A percentile compares a stretch with the other conserved stretches of the same genome.
Evolutionary conservation across 768 basidiomycete species (phyloP).

Genomic region (Auriculariales sp.): DNA sequence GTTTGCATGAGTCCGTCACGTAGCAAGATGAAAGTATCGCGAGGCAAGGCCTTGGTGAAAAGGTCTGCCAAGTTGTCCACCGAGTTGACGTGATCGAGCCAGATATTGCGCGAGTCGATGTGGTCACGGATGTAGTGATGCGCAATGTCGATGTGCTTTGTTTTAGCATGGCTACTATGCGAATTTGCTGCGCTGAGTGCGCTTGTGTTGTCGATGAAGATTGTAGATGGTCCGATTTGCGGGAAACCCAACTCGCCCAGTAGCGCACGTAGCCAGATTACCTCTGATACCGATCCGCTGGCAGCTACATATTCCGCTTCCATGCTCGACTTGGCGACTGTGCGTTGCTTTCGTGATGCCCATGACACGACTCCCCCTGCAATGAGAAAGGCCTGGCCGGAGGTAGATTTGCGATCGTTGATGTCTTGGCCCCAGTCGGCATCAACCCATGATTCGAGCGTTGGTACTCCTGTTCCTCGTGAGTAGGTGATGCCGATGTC

Average conservation of each 20-base stretch:
- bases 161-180: slow-evolving; percentile 13
- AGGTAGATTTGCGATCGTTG: slow-evolving; percentile 10
- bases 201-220: slow-evolving; percentile 12
- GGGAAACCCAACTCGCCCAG: not conserved
- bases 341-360: slow-evolving; percentile 4
- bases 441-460: slow-evolving; percentile 9
- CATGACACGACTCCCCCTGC: slow-evolving; percentile 1
- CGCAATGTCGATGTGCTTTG: slow-evolving; percentile 24
- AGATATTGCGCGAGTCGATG: slow-evolving; percentile 11
- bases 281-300: slow-evolving; percentile 7
- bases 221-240: not conserved
- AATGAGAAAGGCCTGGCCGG: slow-evolving; percentile 10
- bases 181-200: slow-evolving; percentile 7
- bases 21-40: no score
- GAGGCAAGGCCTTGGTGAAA: slow-evolving; percentile 24
- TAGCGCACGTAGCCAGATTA: slow-evolving; percentile 3
- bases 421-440: slow-evolving; percentile 12
- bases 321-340: slow-evolving; percentile 5
- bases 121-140: slow-evolving; percentile 24
- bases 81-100: slow-evolving; percentile 17
- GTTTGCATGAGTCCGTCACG: no score
- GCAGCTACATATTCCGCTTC: slow-evolving; percentile 18
- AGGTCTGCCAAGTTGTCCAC: slow-evolving; percentile 22
- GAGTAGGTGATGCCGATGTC: slow-evolving; percentile 8
- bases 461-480: slow-evolving; percentile 2